Conservation (phyloP, 2,329 filamentous ascomycete genomes). For the Metarhizium anisopliae region DNA sequence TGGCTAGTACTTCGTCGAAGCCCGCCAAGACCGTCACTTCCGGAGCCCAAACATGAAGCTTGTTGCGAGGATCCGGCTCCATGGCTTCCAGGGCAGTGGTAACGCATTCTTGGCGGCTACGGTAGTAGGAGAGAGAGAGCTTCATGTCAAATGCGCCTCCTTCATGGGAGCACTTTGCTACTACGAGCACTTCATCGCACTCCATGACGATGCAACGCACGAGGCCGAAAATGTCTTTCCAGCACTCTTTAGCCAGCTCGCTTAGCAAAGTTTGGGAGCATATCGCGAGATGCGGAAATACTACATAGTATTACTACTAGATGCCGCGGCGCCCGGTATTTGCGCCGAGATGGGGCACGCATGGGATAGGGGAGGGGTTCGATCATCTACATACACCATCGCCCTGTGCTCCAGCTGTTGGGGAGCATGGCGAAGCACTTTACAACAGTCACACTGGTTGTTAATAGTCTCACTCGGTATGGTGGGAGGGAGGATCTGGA, state of each 20-base stretch:
- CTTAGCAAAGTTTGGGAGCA: background rate
- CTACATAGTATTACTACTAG: background rate
- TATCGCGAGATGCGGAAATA: background rate
- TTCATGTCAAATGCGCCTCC: background rate
- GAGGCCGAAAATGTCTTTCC: background rate
- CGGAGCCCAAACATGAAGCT: background rate
- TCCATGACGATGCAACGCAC: background rate
- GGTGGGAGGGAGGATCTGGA: background rate
- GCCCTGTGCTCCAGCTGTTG: background rate
- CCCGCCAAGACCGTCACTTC: background rate
- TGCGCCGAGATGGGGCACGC: background rate
- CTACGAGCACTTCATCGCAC: background rate
- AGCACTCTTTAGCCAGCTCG: background rate
- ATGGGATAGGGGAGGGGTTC: background rate
- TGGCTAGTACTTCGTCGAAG: background rate
- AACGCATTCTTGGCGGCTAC: background rate
- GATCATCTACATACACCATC: no score
- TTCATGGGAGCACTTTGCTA: background rate
- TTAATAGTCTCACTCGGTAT: background rate
- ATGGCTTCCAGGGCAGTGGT: background rate
- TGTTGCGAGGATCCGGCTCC: background rate
- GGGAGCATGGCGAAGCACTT: background rate
- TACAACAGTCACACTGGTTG: background rate
- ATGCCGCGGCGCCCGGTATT: background rate
- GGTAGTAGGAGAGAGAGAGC: background rate